Evolutionary conservation across 768 basidiomycete genomes (phyloP).

Genomic region (Tulasnella calospora): DNA sequence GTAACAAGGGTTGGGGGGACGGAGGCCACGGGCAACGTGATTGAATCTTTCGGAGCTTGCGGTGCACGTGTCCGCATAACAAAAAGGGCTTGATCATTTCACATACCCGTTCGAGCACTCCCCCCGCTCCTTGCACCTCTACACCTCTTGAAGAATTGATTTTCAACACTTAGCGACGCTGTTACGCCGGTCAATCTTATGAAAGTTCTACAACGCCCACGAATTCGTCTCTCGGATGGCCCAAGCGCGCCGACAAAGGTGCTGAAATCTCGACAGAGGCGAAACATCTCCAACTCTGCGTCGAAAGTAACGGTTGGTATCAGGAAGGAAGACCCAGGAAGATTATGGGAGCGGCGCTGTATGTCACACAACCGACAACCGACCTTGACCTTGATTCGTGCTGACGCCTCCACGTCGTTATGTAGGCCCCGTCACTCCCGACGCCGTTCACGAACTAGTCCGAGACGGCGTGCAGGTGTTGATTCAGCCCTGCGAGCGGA

Average conservation of each 20-base stretch:
- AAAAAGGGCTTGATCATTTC: background rate
- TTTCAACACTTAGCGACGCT: background rate
- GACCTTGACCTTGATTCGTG: background rate
- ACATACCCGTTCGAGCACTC: background rate
- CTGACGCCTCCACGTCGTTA: background rate
- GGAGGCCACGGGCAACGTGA: too few relatives aligned
- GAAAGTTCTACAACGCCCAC: background rate
- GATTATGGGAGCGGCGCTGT: conserved; percentile 79
- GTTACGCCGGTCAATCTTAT: background rate
- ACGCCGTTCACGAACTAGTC: conserved; percentile 59
- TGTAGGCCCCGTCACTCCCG: conserved; percentile 70
- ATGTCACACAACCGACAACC: background rate
- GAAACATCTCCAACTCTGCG: background rate
- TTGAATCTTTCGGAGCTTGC: background rate
- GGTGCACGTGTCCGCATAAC: background rate
- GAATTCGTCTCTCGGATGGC: background rate
- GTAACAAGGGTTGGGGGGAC: background rate
- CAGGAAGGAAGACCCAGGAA: conserved; percentile 67
- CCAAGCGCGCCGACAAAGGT: background rate
- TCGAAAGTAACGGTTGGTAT: conserved; percentile 44
- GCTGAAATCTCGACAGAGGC: background rate
- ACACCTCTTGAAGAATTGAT: background rate
- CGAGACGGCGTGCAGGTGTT: conserved; percentile 58
- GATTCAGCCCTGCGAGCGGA: conserved; percentile 67
- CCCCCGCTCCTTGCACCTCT: background rate